Evolutionary conservation across 805 yeast genomes (phyloP).

Genomic region (Ogataea corticis): DNA sequence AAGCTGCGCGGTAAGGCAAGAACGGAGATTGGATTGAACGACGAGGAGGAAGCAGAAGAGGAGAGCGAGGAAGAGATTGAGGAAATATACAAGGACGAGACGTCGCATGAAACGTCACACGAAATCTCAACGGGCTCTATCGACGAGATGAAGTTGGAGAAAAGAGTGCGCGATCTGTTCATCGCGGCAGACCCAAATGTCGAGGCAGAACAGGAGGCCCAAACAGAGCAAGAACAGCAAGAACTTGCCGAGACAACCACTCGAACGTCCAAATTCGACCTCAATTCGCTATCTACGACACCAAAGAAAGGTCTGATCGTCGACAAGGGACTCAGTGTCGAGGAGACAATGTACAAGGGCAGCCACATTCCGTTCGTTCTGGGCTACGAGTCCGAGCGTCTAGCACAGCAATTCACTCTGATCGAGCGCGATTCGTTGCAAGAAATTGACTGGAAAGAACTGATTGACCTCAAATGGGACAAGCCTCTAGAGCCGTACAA

Average conservation of each 20-base stretch:
- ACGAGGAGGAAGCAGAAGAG: conserved; percentile 18
- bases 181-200: conserved; percentile 26
- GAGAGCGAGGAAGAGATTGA: conserved; percentile 1
- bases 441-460: conserved; percentile 91
- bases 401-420: conserved; percentile 82
- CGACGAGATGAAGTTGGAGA: conserved; percentile 34
- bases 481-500: conserved; percentile 64
- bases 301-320: conserved; percentile 26
- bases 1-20: conserved; percentile 70
- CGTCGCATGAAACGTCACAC: not conserved
- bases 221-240: not conserved
- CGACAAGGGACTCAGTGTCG: conserved; percentile 30
- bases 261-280: conserved; percentile 28
- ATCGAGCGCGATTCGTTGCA: conserved; percentile 82
- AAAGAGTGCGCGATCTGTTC: conserved; percentile 36
- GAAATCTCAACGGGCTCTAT: conserved; percentile 17
- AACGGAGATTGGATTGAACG: conserved; percentile 29
- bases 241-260: conserved; percentile 7
- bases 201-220: not conserved
- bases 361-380: conserved; percentile 82
- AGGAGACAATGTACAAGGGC: conserved; percentile 43
- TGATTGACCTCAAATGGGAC: conserved; percentile 75
- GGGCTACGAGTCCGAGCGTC: conserved; percentile 60
- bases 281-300: conserved; percentile 29
- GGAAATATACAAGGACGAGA: too few relatives aligned